Evolutionary conservation across 176 grass and related monocot genomes (phyloP).

Genomic region (Phragmites australis): DNA sequence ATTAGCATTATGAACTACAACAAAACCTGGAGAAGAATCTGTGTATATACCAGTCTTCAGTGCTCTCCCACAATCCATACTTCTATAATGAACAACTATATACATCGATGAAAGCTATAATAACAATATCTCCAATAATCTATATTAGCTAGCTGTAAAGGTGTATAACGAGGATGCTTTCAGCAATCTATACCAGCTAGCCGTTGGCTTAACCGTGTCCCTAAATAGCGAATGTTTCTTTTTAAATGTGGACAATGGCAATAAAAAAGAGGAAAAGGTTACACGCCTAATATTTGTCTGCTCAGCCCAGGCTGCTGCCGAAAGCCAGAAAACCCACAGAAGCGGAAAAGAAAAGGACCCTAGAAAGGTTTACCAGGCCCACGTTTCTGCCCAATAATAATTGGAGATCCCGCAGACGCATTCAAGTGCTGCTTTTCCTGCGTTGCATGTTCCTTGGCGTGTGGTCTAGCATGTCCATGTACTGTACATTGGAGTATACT

Average conservation of each 20-base stretch:
- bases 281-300: neutral
- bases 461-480: neutral
- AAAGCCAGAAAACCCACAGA: conserved; percentile 7
- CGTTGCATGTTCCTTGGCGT: conserved; percentile 31
- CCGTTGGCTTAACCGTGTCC: no score
- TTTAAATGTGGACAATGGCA: neutral
- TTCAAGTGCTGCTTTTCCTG: conserved; percentile 13
- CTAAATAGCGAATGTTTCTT: neutral
- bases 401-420: conserved; percentile 22
- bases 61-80: neutral
- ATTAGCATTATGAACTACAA: neutral
- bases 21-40: neutral
- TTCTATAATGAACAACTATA: neutral
- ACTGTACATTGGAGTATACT: neutral
- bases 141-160: no score
- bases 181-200: no score
- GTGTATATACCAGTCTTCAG: neutral
- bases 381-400: neutral
- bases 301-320: neutral
- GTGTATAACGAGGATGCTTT: no score
- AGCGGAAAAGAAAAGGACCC: neutral
- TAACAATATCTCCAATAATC: no score
- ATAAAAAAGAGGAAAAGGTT: neutral
- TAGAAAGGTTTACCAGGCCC: conserved; percentile 21
- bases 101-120: neutral